A percentile compares a stretch with the other conserved stretches of the same genome.
Conservation (phyloP, 176 grass and related monocot species). For the Eremochloa ophiuroides region DNA sequence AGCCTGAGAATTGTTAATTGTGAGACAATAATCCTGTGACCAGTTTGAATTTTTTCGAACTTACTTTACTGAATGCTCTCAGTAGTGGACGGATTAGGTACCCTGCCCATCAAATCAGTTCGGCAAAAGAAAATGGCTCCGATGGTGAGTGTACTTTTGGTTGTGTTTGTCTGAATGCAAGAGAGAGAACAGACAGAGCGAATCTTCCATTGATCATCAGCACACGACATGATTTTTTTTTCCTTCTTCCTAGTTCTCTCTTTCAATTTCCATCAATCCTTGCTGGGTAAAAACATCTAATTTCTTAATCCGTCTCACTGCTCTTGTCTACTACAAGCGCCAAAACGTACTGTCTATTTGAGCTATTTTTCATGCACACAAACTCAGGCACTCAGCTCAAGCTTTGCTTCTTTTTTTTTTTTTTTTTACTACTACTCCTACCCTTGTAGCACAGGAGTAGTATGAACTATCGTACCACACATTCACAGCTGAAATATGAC, state of each 20-base stretch:
- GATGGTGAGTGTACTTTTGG: constrained; percentile 27
- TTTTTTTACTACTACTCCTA: background rate
- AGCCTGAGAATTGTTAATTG: background rate
- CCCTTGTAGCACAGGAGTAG: background rate
- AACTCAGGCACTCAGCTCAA: background rate
- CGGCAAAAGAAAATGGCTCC: constrained; percentile 10
- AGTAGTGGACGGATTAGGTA: constrained; percentile 21
- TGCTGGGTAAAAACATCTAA: constrained; percentile 5
- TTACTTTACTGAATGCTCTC: constrained; percentile 12
- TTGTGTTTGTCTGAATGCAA: background rate
- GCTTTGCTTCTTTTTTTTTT: too few species aligned
- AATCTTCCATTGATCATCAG: constrained; percentile 45
- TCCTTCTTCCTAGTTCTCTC: background rate
- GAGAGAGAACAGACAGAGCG: constrained; percentile 26
- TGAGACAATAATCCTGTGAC: constrained; percentile 9
- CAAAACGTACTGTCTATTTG: constrained; percentile 8
- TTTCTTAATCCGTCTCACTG: background rate
- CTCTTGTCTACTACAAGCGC: background rate
- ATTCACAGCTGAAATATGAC: background rate
- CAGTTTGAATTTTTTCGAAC: constrained; percentile 19
- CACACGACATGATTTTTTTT: constrained; percentile 7
- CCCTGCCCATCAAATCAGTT: constrained; percentile 28
- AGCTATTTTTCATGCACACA: constrained; percentile 1
- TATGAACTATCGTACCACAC: constrained; percentile 4
- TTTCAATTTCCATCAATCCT: background rate